These are phyloP conservation scores for Globisporangium sylvaticum DNA, from an alignment of 352 stramenopile genomes.

Conservation along the genomic window DNA sequence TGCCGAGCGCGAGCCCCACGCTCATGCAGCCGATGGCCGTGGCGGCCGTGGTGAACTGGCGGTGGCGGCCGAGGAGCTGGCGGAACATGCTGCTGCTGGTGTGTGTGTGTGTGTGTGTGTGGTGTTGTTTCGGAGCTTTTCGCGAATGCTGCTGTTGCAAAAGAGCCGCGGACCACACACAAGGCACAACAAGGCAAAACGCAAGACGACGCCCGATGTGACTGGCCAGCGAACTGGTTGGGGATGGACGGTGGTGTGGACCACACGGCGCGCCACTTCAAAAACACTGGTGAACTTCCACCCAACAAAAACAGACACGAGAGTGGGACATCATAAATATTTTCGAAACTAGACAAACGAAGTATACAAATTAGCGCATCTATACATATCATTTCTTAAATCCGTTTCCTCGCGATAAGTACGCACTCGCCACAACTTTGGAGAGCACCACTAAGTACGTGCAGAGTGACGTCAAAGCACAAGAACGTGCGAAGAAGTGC, in stretches of 20 bases:
- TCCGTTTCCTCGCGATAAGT: no score
- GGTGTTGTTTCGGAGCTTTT: constrained; percentile 6
- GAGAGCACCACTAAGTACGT: no score
- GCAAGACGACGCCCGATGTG: constrained; percentile 1
- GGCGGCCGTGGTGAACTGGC: constrained; percentile 40
- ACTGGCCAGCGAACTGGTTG: background rate
- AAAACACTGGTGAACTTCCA: constrained; percentile 8
- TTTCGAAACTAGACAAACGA: no score
- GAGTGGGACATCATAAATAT: no score
- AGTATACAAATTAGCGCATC: no score
- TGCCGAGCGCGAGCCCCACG: constrained; percentile 40
- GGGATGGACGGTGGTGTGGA: background rate
- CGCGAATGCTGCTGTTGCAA: no score
- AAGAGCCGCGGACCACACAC: background rate
- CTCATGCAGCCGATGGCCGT: constrained; percentile 48
- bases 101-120: background rate
- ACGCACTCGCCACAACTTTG: no score
- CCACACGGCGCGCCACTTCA: constrained; percentile 9
- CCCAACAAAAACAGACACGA: background rate
- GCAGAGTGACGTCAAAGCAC: constrained; percentile 5
- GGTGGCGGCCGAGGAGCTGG: constrained; percentile 53
- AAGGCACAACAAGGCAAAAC: background rate
- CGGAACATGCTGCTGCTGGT: constrained; percentile 49
- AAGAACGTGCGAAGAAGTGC: constrained; percentile 18
- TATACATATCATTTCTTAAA: no score